phyloP scores from a whole-genome alignment of 345 rosid species.

The Citrus reticulata region DNA sequence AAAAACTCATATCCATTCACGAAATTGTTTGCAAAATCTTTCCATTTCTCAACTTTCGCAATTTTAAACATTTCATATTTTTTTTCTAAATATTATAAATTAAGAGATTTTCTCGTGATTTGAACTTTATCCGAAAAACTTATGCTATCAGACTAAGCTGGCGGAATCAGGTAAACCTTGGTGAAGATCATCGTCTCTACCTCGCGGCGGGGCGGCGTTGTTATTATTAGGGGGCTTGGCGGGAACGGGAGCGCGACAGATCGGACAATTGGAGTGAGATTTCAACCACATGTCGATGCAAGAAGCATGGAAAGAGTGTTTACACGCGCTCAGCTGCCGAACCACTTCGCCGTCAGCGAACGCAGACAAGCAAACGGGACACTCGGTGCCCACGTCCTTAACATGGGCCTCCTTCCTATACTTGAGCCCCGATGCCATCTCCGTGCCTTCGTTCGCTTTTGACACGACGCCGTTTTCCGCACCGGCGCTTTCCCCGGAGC shows the following conservation, averaged over 20 bases:
- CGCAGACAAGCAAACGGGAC: slow-evolving; percentile 64
- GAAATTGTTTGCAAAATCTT: background rate
- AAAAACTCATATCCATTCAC: background rate
- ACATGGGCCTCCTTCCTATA: slow-evolving; percentile 40
- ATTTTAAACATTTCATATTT: no score
- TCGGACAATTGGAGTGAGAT: slow-evolving; percentile 59
- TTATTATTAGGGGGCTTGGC: slow-evolving; percentile 30
- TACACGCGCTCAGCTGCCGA: slow-evolving; percentile 50
- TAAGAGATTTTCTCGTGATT: background rate
- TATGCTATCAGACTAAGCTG: slow-evolving; percentile 44
- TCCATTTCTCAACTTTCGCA: background rate
- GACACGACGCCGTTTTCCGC: background rate
- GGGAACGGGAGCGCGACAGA: slow-evolving; percentile 60
- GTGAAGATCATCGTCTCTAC: slow-evolving; percentile 43
- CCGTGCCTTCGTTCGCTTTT: background rate
- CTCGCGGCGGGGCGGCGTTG: slow-evolving; percentile 5
- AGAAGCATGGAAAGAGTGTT: slow-evolving; percentile 63
- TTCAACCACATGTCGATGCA: slow-evolving; percentile 71
- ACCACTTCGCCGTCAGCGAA: slow-evolving; percentile 57
- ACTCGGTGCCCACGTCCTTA: slow-evolving; percentile 56
- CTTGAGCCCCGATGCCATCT: slow-evolving; percentile 30
- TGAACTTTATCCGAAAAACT: background rate
- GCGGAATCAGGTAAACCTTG: slow-evolving; percentile 73
- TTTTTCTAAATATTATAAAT: no score
- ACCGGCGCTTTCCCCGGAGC: background rate